phyloP scores from a whole-genome alignment of 2,329 filamentous ascomycete genomes.

The Fusarium floridanum region DNA sequence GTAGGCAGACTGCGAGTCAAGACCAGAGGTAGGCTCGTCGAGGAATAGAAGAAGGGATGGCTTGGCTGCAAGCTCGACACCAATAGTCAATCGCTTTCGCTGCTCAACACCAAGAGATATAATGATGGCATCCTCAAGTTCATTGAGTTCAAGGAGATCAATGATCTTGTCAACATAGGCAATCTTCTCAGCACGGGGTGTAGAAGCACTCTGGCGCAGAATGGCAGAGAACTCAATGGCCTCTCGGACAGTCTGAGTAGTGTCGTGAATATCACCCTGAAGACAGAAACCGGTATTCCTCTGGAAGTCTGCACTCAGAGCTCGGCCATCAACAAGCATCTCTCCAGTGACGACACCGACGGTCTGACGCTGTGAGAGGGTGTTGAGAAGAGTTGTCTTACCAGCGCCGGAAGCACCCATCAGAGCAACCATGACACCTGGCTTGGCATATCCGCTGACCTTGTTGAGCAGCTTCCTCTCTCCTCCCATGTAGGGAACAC shows the following conservation, averaged over 20 bases:
- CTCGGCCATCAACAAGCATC: slow-evolving; percentile 80
- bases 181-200: slow-evolving; percentile 71
- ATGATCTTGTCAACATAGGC: slow-evolving; percentile 76
- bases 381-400: slow-evolving; percentile 87
- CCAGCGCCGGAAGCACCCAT: slow-evolving; percentile 87
- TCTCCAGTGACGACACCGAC: slow-evolving; percentile 80
- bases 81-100: slow-evolving; percentile 66
- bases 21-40: slow-evolving; percentile 69
- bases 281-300: slow-evolving; percentile 78
- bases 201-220: slow-evolving; percentile 68
- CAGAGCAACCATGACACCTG: slow-evolving; percentile 82
- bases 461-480: slow-evolving; percentile 54
- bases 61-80: slow-evolving; percentile 65
- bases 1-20: slow-evolving; percentile 68
- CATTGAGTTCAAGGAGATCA: slow-evolving; percentile 72
- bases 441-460: slow-evolving; percentile 83
- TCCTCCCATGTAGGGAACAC: slow-evolving; percentile 65
- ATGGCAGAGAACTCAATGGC: slow-evolving; percentile 75
- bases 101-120: slow-evolving; percentile 70
- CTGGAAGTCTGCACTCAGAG: slow-evolving; percentile 79
- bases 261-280: slow-evolving; percentile 75
- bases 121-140: slow-evolving; percentile 72
- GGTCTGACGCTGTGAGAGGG: slow-evolving; percentile 77
- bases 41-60: slow-evolving; percentile 71
- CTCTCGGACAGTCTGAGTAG: slow-evolving; percentile 73